A percentile compares a stretch with the other conserved stretches of the same genome.
Evolutionary conservation across 2,329 filamentous ascomycete species (phyloP).

Genomic region (Trichoderma sp.): DNA sequence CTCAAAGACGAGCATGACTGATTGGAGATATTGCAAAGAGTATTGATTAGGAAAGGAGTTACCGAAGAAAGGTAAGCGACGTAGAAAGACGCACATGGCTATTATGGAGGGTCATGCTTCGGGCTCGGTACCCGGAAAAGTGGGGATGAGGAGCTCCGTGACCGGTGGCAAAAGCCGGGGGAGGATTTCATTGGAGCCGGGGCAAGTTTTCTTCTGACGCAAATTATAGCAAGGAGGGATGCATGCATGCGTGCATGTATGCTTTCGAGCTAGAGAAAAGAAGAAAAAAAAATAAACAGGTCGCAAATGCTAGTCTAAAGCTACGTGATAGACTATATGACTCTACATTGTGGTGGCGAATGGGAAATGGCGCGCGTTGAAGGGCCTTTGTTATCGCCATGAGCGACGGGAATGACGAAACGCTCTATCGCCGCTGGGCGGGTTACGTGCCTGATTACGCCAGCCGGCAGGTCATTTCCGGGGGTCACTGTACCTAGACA

Average conservation of each 20-base stretch:
- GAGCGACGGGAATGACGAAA: slow-evolving; percentile 7
- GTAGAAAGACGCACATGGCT: background rate
- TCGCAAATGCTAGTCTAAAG: background rate
- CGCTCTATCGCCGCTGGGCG: background rate
- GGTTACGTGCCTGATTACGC: slow-evolving; percentile 29
- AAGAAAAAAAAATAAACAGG: background rate
- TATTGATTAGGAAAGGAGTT: background rate
- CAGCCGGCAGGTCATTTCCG: slow-evolving; percentile 2
- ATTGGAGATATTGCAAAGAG: background rate
- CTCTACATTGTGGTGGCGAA: background rate
- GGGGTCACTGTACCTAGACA: slow-evolving; percentile 3
- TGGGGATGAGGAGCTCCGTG: slow-evolving; percentile 20
- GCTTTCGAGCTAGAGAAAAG: background rate
- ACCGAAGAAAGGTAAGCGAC: background rate
- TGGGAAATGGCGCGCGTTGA: background rate
- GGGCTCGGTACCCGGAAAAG: slow-evolving; percentile 27
- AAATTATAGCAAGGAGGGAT: background rate
- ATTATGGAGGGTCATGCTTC: background rate
- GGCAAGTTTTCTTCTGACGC: background rate
- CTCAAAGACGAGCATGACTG: too few relatives aligned
- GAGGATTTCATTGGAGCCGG: slow-evolving; percentile 9
- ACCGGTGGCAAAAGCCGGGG: slow-evolving; percentile 17
- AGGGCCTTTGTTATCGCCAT: background rate
- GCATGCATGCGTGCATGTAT: background rate
- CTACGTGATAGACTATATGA: background rate